phyloP scores from a whole-genome alignment of 2,329 filamentous ascomycete species.

The Cladophialophora carrionii region DNA sequence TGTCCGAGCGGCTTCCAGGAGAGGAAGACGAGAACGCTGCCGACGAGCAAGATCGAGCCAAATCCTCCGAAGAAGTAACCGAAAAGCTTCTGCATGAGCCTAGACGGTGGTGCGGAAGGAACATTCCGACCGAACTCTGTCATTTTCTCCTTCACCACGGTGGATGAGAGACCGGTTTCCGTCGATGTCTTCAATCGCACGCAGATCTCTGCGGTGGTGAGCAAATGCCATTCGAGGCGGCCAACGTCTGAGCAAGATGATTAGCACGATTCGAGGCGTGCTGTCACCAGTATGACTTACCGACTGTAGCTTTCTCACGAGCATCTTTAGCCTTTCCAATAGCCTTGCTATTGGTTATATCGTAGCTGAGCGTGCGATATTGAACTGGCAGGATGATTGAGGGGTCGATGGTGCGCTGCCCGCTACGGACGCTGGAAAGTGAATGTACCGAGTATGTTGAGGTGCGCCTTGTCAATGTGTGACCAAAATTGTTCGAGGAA shows the following conservation, averaged over 20 bases:
- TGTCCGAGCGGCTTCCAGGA: conserved; percentile 75
- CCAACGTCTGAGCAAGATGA: conserved; percentile 56
- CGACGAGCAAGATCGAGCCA: conserved; percentile 69
- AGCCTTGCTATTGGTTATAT: conserved; percentile 60
- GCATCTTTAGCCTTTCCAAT: conserved; percentile 48
- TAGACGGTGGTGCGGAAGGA: conserved; percentile 67
- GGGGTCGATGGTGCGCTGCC: conserved; percentile 37
- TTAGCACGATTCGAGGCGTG: conserved; percentile 8
- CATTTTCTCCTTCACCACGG: conserved; percentile 60
- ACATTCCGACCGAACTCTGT: conserved; percentile 68
- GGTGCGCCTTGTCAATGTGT: conserved; percentile 21
- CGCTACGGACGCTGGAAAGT: conserved; percentile 33
- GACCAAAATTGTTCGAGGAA: conserved; percentile 18
- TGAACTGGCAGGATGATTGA: conserved; percentile 41
- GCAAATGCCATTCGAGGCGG: conserved; percentile 69
- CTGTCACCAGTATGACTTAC: conserved; percentile 1
- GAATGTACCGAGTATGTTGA: conserved; percentile 32
- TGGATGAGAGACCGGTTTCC: conserved; percentile 61
- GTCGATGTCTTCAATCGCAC: conserved; percentile 62
- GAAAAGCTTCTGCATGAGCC: conserved; percentile 60
- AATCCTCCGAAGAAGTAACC: conserved; percentile 80
- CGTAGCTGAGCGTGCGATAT: conserved; percentile 48
- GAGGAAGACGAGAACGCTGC: conserved; percentile 72
- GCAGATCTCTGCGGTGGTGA: conserved; percentile 62
- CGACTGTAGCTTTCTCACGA: conserved; percentile 30